Evolutionary conservation across 768 basidiomycete species (phyloP), one percentile per base, ranked within the genome.

Genomic region (Boletus pseudo-olivaceus): DNA sequence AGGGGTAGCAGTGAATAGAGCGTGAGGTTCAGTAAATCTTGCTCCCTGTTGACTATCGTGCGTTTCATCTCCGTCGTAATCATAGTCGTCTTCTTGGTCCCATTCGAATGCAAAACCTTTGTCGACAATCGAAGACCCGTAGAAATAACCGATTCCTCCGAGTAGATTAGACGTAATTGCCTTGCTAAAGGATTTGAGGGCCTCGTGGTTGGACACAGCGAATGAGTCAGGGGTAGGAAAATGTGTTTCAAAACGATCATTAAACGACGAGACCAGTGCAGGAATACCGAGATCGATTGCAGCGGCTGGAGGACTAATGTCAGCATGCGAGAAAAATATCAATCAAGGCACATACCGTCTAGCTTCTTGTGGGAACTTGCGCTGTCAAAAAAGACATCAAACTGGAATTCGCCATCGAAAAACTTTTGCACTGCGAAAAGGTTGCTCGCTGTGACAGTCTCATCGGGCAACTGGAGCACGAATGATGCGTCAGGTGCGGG

Each of bases 111-210:
- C 84, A 67, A 94, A 93, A 35, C 84, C 82, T 39, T 81, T 78
- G 67, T 98, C 88, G 8, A 97, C 82, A 58, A 98, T 87, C 1
- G 92, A 94, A 5, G 80, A 83, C 14, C 95, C 95, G 63, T 95
- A 88, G 72, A 95, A 98, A 72, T 97, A 98, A 11, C 95, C 95
- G 35, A 98, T 84, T 19, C 95, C 95, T 50, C 92, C 95, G 11
- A 98, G 73, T 41, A 98, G 80, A 67, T 93, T 98, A 1, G 95
- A 87, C 0, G 94, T 96, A 53, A 96, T 83, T 5, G 85, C 86
- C 64, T 90, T 88, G 2, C 93, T 96, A 67, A 98, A 98, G 0
- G 75, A 74, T 49, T 82, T 74, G 19, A 93, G 72, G 2, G 75
- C 72, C 27, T 76, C 70, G 30, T 78, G 69, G 58, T 72, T 77